Percentiles rank a stretch among this genome's conserved stretches.
Evolutionary conservation across 2,329 filamentous ascomycete genomes (phyloP).

Genomic region (Hypoxylon sp.): DNA sequence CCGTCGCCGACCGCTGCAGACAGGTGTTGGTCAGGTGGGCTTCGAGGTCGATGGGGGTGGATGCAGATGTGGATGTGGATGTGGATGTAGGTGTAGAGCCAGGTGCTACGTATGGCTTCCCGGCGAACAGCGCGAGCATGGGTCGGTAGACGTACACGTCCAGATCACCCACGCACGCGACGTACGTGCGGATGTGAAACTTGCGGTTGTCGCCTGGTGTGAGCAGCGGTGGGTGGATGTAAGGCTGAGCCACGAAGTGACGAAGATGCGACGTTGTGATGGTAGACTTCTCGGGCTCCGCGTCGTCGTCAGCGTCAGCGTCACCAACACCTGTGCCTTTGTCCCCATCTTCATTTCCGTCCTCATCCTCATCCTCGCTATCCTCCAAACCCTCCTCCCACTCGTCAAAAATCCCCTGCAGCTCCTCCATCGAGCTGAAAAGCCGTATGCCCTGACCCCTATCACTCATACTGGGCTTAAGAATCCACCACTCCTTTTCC

Average conservation of each 20-base stretch:
- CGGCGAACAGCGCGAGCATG: slow-evolving; percentile 94
- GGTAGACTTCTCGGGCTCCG: slow-evolving; percentile 55
- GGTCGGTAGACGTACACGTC: slow-evolving; percentile 85
- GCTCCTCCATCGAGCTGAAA: slow-evolving; percentile 83
- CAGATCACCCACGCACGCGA: slow-evolving; percentile 80
- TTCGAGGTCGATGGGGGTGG: slow-evolving; percentile 62
- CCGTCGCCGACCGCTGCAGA: slow-evolving; percentile 71
- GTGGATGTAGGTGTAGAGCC: slow-evolving; percentile 47
- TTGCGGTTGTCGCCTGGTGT: slow-evolving; percentile 74
- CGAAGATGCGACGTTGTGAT: slow-evolving; percentile 90
- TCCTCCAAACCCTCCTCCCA: slow-evolving; percentile 80
- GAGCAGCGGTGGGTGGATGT: slow-evolving; percentile 88
- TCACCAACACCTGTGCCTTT: slow-evolving; percentile 21
- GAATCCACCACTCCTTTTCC: slow-evolving; percentile 85
- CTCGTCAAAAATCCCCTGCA: slow-evolving; percentile 87
- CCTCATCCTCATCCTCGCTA: slow-evolving; percentile 66
- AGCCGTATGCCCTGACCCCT: slow-evolving; percentile 91
- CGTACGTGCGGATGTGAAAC: slow-evolving; percentile 95
- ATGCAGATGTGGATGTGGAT: slow-evolving; percentile 40
- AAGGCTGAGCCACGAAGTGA: slow-evolving; percentile 95
- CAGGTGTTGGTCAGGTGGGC: slow-evolving; percentile 96
- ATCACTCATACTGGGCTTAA: slow-evolving; percentile 98
- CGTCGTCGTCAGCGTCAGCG: slow-evolving; percentile 39
- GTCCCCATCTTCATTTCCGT: slow-evolving; percentile 38
- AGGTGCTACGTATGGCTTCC: slow-evolving; percentile 74